A percentile compares a stretch with the other conserved stretches of the same genome.
phyloP scores from a whole-genome alignment of 2,329 filamentous ascomycete species.

The Plenodomus biglobosus region DNA sequence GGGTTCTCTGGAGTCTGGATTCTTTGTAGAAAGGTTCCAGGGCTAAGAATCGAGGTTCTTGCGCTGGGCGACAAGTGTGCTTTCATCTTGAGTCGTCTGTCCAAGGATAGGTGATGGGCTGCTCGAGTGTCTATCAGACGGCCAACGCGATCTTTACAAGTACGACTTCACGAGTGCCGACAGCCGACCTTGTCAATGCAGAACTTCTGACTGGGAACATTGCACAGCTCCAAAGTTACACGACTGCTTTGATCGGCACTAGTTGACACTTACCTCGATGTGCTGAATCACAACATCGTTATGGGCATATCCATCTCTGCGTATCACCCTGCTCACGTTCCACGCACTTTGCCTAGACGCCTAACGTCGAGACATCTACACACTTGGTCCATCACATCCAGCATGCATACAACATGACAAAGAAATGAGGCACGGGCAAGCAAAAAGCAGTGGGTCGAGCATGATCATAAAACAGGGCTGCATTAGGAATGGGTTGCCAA shows the following conservation, averaged over 20 bases:
- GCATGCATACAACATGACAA: background rate
- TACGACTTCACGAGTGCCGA: slow-evolving; percentile 16
- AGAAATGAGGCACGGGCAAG: background rate
- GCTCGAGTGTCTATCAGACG: no score
- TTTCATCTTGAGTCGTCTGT: no score
- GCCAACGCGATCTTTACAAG: no score
- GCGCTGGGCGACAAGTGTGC: no score
- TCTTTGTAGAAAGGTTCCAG: no score
- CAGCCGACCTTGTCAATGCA: slow-evolving; percentile 8
- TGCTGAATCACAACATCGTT: slow-evolving; percentile 15
- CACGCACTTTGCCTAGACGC: no score
- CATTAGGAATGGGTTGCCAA: slow-evolving; percentile 65
- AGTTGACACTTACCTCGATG: slow-evolving; percentile 23
- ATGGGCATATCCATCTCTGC: background rate
- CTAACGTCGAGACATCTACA: no score
- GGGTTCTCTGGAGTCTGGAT: no score
- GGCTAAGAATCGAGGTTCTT: no score
- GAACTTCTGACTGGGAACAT: slow-evolving; percentile 1
- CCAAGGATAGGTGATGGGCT: no score
- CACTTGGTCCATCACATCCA: background rate
- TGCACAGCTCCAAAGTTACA: no score
- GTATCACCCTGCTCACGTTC: no score
- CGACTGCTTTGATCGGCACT: slow-evolving; percentile 19
- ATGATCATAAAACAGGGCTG: slow-evolving; percentile 9
- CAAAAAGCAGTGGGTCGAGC: background rate